phyloP scores from a whole-genome alignment of 306 rosid genomes.

The Astragalus membranaceus region DNA sequence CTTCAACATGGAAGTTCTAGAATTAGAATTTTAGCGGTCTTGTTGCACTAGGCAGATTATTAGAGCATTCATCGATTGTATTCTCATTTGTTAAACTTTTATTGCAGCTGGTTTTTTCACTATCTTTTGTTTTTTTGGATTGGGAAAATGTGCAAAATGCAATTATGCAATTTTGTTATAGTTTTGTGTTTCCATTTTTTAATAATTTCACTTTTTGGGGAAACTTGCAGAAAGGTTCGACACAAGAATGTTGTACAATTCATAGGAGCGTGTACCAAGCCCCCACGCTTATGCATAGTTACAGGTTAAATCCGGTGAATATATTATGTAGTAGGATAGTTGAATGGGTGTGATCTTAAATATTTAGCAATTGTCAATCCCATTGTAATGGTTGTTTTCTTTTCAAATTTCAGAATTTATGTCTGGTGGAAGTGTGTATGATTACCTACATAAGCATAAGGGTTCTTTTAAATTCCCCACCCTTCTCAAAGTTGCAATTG shows the following conservation, averaged over 20 bases:
- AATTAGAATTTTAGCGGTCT: not conserved
- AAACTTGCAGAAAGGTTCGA: constrained; percentile 85
- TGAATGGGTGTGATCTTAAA: not conserved
- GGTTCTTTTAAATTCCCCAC: constrained; percentile 83
- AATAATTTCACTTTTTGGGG: not conserved
- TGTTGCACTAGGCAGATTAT: not conserved
- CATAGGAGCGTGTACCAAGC: constrained; percentile 98
- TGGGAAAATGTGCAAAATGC: not conserved
- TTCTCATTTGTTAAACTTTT: not conserved
- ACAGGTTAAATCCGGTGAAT: constrained; percentile 56
- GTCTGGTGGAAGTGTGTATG: constrained; percentile 98
- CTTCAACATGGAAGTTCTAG: not conserved
- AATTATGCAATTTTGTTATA: not conserved
- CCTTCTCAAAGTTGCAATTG: constrained; percentile 81
- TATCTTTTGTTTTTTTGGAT: not conserved
- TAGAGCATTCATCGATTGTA: not conserved
- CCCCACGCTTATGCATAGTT: constrained; percentile 79
- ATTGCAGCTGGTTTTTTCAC: not conserved
- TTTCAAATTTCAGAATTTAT: constrained; percentile 63
- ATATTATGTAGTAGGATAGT: not conserved
- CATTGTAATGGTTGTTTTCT: not conserved
- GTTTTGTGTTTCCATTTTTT: not conserved
- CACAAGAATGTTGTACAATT: constrained; percentile 99
- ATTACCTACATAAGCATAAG: constrained; percentile 88
- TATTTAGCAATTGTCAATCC: not conserved